Evolutionary conservation across 129 eudicot species (phyloP).

Genomic region (Solidago caesia): DNA sequence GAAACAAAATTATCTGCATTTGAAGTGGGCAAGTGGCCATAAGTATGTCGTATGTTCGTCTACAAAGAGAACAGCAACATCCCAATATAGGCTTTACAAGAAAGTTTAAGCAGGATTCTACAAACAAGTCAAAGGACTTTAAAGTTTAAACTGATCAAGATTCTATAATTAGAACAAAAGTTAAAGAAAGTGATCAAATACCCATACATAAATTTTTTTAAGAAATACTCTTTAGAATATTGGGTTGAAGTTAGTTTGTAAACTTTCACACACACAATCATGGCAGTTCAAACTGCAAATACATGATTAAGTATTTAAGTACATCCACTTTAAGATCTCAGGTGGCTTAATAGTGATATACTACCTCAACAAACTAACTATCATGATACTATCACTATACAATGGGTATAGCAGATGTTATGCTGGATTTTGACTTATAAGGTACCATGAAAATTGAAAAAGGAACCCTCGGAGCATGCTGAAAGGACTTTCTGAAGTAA

Average conservation of each 20-base stretch:
- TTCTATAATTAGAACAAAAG: slow-evolving; percentile 5
- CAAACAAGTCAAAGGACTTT: slow-evolving; percentile 15
- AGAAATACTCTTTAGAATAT: background rate
- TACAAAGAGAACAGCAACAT: background rate
- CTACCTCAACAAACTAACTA: background rate
- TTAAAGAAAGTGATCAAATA: background rate
- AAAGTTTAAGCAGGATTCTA: background rate
- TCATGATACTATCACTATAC: background rate
- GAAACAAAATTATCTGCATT: background rate
- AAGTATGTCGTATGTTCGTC: background rate
- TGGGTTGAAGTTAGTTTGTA: background rate
- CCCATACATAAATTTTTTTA: background rate
- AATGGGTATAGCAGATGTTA: slow-evolving; percentile 1
- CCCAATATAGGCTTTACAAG: background rate
- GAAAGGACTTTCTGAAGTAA: too few species aligned
- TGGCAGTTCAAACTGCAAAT: background rate
- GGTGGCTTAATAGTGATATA: slow-evolving; percentile 10
- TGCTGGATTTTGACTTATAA: background rate
- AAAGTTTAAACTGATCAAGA: background rate
- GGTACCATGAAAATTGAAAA: background rate
- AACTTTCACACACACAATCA: background rate
- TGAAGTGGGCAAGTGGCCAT: background rate
- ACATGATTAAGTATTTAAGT: background rate
- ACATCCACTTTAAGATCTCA: background rate
- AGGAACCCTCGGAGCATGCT: background rate